Evolutionary conservation across 768 basidiomycete species (phyloP), one percentile per base, ranked within the genome.

Genomic region (Lactarius pseudohatsudake): DNA sequence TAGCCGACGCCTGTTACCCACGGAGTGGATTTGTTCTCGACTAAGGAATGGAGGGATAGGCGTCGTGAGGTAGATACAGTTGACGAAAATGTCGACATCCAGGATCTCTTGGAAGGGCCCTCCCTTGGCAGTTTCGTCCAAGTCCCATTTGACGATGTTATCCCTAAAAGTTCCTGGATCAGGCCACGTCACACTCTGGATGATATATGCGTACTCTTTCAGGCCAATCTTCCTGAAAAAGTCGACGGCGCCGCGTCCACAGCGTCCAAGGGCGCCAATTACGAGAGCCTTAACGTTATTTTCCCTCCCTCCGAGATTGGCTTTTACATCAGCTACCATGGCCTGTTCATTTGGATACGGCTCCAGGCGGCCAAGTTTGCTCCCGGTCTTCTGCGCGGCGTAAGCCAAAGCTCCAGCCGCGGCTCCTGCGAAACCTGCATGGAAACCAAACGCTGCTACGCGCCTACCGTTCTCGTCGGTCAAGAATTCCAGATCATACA

Each of bases 401-500:
- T 87, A 76, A 3, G 92, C 94, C 32, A 98, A 83, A 9, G 91
- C 92, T 26, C 92, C 90, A 0, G 92, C 94, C 6, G 95, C 96
- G 11, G 95, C 94, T 18, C 97, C 97, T n/a, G 96, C 95, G 72
- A 98, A 99, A 5, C 97, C 97, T 15, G 97, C 97, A 76, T 98
- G 92, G 80, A 90, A 99, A 8, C 97, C 97, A 73, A 99, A 99
- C 0, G 97, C 97, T 18, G 97, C 96, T 41, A 99, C 95, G 55
- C 97, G 90, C 34, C 96, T 84, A 16, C 96, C 94, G 45, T 72
- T 80, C 2, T 81, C 85, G 74, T 98, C 94, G 69, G 86, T 90
- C 69, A 98, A 82, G 79, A 98, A 99, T 78, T 99, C 97, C 62
- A 98, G 82, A 76, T 98, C 97, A 78, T 98, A 98, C 28, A 98